Evolutionary conservation across 371 early-diverging fungal species (phyloP).

Genomic region (Mortierella sp.): DNA sequence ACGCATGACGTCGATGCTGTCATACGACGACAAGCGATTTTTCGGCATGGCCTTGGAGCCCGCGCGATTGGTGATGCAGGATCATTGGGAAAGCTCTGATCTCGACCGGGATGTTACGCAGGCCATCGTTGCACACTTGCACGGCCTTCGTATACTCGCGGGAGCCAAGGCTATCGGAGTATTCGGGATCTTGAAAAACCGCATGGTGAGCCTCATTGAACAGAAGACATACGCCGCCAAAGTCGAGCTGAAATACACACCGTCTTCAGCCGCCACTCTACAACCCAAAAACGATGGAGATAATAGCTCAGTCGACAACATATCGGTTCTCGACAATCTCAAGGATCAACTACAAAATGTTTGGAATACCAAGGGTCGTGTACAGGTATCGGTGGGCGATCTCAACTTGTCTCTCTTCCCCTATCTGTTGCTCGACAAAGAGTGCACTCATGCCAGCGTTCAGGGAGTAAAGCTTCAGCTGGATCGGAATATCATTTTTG

Average conservation of each 20-base stretch:
- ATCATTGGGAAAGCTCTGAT: conserved; percentile 49
- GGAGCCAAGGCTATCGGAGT: conserved; percentile 50
- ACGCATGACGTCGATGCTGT: conserved; percentile 43
- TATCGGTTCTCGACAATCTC: neutral
- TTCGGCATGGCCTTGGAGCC: conserved; percentile 42
- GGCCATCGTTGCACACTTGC: conserved; percentile 34
- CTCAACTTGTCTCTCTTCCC: conserved; percentile 49
- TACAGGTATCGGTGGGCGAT: conserved; percentile 36
- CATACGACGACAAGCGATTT: conserved; percentile 50
- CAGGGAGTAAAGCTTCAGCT: conserved; percentile 31
- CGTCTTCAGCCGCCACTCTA: conserved; percentile 19
- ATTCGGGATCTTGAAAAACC: conserved; percentile 31
- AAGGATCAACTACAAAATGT: conserved; percentile 13
- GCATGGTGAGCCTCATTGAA: conserved; percentile 28
- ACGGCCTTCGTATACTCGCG: conserved; percentile 41
- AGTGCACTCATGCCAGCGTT: conserved; percentile 50
- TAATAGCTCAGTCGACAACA: neutral
- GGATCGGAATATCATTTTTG: conserved; percentile 29
- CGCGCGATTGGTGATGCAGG: conserved; percentile 32
- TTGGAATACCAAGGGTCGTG: conserved; percentile 39
- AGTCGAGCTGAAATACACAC: conserved; percentile 18
- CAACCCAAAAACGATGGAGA: conserved; percentile 7
- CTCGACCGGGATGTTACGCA: conserved; percentile 35
- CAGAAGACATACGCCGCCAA: conserved; percentile 39
- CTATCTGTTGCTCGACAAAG: conserved; percentile 46